phyloP scores from a whole-genome alignment of 305 asterid species.

The Ilex paraguariensis region DNA sequence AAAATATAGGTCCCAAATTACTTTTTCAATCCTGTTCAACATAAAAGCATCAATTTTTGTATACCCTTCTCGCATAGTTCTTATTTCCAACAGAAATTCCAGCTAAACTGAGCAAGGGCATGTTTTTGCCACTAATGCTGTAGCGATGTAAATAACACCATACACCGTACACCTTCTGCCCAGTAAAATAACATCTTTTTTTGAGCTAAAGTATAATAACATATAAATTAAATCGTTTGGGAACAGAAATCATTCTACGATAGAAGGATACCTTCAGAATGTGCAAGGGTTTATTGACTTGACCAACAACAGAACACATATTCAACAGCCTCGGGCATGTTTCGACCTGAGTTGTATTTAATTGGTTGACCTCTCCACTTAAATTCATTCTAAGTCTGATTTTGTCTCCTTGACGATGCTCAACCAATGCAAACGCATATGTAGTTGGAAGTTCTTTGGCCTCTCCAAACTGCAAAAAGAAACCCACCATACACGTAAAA shows the following conservation, averaged over 20 bases:
- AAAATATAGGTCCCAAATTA: no score
- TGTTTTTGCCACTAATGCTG: no score
- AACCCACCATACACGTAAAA: neutral
- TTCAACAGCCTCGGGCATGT: constrained; percentile 57
- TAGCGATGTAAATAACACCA: no score
- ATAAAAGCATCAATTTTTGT: no score
- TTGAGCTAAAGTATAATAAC: neutral
- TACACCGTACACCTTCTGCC: no score
- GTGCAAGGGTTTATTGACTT: constrained; percentile 28
- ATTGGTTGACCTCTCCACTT: constrained; percentile 59
- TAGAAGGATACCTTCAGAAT: constrained; percentile 52
- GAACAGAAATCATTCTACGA: constrained; percentile 5
- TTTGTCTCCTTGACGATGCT: constrained; percentile 70
- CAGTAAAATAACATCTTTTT: neutral
- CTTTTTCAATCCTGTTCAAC: no score
- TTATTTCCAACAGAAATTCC: no score
- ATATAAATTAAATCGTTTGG: constrained; percentile 5
- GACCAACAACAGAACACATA: constrained; percentile 56
- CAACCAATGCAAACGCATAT: constrained; percentile 93
- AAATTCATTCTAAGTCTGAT: constrained; percentile 68
- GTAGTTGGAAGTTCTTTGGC: constrained; percentile 57
- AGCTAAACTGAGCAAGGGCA: no score
- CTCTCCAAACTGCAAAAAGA: constrained; percentile 53
- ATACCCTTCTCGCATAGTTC: no score
- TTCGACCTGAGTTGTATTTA: constrained; percentile 46